Percentiles rank a stretch among this genome's conserved stretches.
Conservation (phyloP, 2,329 filamentous ascomycete species). For the Alternaria metachromatica region DNA sequence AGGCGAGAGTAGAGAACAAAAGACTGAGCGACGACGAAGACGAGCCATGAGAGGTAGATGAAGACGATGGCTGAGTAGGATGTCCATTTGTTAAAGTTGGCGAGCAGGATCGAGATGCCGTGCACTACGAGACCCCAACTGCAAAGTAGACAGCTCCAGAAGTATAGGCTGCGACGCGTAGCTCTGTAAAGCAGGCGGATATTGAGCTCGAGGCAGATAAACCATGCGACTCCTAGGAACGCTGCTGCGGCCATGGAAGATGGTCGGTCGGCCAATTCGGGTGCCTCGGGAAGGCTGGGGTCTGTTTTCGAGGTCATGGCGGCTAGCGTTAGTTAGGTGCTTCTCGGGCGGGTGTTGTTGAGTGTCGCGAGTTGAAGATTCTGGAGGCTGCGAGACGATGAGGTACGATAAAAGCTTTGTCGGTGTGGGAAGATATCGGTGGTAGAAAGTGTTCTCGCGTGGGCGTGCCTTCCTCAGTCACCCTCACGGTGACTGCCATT, state of each 20-base stretch:
- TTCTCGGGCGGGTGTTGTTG: background rate
- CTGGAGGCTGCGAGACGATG: background rate
- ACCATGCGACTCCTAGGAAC: slow-evolving; percentile 37
- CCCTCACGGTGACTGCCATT: background rate
- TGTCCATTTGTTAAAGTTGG: slow-evolving; percentile 52
- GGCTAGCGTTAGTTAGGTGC: background rate
- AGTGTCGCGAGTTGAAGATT: background rate
- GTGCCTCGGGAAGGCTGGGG: background rate
- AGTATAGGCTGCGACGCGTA: slow-evolving; percentile 55
- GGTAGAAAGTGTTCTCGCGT: background rate
- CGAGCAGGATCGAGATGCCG: slow-evolving; percentile 49
- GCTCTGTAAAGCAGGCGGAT: slow-evolving; percentile 47
- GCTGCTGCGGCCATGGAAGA: slow-evolving; percentile 14
- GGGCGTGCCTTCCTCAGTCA: background rate
- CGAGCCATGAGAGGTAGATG: slow-evolving; percentile 62
- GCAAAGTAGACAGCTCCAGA: slow-evolving; percentile 49
- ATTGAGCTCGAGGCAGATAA: slow-evolving; percentile 51
- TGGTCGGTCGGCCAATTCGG: background rate
- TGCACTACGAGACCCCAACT: slow-evolving; percentile 48
- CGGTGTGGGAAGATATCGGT: background rate
- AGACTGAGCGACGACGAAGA: slow-evolving; percentile 65
- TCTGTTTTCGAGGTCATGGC: background rate
- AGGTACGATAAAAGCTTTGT: background rate
- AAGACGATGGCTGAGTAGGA: slow-evolving; percentile 48
- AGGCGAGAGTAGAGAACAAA: slow-evolving; percentile 67